phyloP scores from a whole-genome alignment of 768 basidiomycete genomes.

The Lenzites betulinus region DNA sequence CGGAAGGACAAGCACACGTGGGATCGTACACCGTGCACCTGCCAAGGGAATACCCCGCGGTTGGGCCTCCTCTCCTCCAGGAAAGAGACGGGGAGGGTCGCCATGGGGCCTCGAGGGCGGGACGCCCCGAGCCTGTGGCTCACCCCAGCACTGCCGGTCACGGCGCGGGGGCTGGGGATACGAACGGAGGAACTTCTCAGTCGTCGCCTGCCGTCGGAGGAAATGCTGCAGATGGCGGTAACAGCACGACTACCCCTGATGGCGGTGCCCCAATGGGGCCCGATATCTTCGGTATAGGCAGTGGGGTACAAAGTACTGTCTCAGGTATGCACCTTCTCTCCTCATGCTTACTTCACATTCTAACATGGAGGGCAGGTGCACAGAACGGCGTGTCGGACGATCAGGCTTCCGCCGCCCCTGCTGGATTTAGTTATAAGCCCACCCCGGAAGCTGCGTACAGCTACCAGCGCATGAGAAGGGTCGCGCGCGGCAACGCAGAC shows the following conservation, averaged over 20 bases:
- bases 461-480: conserved; percentile 4
- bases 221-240: conserved; percentile 9
- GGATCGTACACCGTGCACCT: background rate
- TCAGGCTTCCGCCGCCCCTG: background rate
- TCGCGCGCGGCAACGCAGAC: background rate
- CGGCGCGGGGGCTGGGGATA: background rate
- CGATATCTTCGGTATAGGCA: background rate
- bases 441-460: background rate
- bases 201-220: conserved; percentile 7
- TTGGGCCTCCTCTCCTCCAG: background rate
- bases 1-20: background rate
- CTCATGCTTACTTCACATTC: background rate
- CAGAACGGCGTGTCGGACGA: background rate
- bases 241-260: background rate
- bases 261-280: conserved; percentile 1
- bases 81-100: background rate
- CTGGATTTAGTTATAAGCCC: background rate
- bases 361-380: background rate
- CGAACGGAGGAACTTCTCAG: conserved; percentile 14
- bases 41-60: background rate
- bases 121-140: background rate
- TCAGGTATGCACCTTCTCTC: background rate
- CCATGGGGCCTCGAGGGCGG: background rate
- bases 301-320: background rate
- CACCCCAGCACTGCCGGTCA: background rate